Percentiles rank a stretch among this genome's conserved stretches.
These are phyloP conservation scores for Saccharomycopsis capsularis DNA, from an alignment of 805 yeast genomes.

Conservation along the genomic window DNA sequence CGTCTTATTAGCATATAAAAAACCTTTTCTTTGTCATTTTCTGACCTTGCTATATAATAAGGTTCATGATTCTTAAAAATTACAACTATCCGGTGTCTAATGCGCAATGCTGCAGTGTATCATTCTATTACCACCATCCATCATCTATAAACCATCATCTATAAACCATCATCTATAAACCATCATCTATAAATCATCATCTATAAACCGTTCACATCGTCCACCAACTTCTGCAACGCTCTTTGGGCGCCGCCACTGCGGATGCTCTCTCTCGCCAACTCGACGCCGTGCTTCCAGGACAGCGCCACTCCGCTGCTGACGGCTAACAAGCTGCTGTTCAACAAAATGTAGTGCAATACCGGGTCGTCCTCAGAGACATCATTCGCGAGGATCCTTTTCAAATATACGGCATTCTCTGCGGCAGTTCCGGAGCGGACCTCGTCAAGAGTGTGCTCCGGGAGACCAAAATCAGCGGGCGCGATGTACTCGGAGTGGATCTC, in stretches of 20 bases:
- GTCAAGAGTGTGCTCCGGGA: slow-evolving; percentile 61
- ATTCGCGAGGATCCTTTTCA: slow-evolving; percentile 39
- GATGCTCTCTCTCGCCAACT: slow-evolving; percentile 62
- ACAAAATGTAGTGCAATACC: slow-evolving; percentile 77
- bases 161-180: no score
- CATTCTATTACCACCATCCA: no score
- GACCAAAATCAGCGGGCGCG: slow-evolving; percentile 74
- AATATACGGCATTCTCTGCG: slow-evolving; percentile 62
- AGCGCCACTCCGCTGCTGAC: slow-evolving; percentile 63
- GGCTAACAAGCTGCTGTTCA: slow-evolving; percentile 85
- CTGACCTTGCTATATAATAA: no score
- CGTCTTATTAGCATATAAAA: no score
- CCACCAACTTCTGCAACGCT: slow-evolving; percentile 38
- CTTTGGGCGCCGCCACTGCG: slow-evolving; percentile 56
- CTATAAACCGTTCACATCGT: not conserved
- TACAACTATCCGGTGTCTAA: no score
- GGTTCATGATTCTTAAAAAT: no score
- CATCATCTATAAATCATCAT: no score
- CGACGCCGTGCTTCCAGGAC: slow-evolving; percentile 74
- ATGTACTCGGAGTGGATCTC: slow-evolving; percentile 39
- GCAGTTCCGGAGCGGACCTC: slow-evolving; percentile 84
- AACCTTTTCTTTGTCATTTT: no score
- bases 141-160: no score
- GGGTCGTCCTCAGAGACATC: slow-evolving; percentile 50
- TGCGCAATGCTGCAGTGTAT: no score